Evolutionary conservation across 2,329 filamentous ascomycete species (phyloP), one percentile per base, ranked within the genome.

Genomic region (Beauveria varroae): DNA sequence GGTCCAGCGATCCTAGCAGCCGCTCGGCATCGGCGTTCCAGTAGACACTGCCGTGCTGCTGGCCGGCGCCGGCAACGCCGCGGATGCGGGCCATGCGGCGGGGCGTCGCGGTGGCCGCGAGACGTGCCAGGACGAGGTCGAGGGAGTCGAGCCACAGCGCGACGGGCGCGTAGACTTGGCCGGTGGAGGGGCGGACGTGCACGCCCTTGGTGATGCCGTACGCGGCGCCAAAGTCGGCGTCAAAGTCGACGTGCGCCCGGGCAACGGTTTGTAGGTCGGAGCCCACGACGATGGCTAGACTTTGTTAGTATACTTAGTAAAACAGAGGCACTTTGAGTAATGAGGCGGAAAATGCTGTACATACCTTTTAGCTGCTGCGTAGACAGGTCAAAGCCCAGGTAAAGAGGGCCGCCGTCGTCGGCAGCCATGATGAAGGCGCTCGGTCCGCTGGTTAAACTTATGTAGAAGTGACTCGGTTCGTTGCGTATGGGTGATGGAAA

Each of bases 31-130:
- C 77, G 50, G 78, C 73, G 62, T 84, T 89, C 93, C 93, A 98
- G 77, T 95, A 98, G 30, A 98, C 92, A 72, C 93, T 98, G 40
- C 95, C 95, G 75, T 98, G 95, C 79, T 99, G 95, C 83, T 98
- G 96, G 60, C 95, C 93, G 18, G 93, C 93, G 64, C 92, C 95
- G 69, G 90, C 93, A 67, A 99, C 83, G 34, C 91, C 93, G 69
- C 84, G 86, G 65, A 99, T 86, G 57, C 84, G 84, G 57, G 81
- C 76, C 68, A 97, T 88, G 66, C 30, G 92, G 88, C 20, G 20
- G 5, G 71, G 67, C 53, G 72, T 86, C 65, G 98, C 86, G 54
- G 86, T 86, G 47, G 86, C 81, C 67, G 84, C 81, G 64, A 99
- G 81, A 18, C 89, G 86, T 53, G 81, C 76, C 61, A 98, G 82